Base-by-base conservation (phyloP, 305 asterid species). In the Fraxinus nigra region DNA sequence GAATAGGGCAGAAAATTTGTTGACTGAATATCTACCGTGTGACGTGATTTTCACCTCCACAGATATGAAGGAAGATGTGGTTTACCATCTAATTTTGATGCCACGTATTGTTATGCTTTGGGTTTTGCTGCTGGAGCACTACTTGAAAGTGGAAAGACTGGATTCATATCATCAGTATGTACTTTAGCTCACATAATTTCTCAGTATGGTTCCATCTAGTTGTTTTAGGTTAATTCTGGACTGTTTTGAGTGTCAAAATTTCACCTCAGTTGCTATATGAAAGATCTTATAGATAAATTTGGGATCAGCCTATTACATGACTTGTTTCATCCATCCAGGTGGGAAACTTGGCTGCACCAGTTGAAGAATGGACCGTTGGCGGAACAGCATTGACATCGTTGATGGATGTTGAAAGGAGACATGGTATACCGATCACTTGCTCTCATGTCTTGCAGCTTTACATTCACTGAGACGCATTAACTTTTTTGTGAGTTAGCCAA, bases 401-500 rank as follows among this genome's bases (percentile, higher is more conserved):
- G 54, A 96, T 96, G 99, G 99, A 96, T 84, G 99, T 94, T 14
- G 99, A 96, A 86, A 94, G 99, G 88, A 93, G 99, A 91, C 99
- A 96, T 1, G 98, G 99, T 95, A 90, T 37, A 77, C 56, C 38
- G 6, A 59, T 56, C 24, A 16, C 33, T 78, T 75, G 9, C 32
- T 70, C 5, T 32, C 43, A 6, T 33, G 75, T 70, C 46, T 5
- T 5, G 5, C 24, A 32, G 75, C 11, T 70, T 30, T 70, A 70
- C 59, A 33, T 40, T 26, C 59, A 14, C 34, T 82, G 34, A 67
- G 74, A 51, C 73, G 56, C 73, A 77, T 65, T 74, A 78, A 10
- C 26, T 22, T 43, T 46, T 38, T 51, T 8, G 38, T 28, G 24
- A 82, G n/a, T 59, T 70, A 75, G 35, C 34, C 43, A 35, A 18